Evolutionary conservation across 1,284 basidiomycete species (phyloP), one percentile per base, ranked within the genome.

Genomic region (Fomitopsis betulina): DNA sequence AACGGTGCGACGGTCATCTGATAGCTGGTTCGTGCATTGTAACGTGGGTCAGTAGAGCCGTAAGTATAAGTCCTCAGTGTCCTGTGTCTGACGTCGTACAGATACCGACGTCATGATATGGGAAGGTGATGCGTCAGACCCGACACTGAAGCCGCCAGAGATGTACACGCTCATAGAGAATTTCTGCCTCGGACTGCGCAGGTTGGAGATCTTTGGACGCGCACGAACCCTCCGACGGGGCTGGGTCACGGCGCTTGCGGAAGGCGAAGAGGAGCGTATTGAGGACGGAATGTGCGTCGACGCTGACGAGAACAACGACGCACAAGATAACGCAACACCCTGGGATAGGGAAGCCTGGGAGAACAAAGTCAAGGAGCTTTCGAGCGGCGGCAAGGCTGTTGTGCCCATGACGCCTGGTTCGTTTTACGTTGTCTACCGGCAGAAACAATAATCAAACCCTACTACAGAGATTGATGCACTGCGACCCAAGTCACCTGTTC

Each of bases 51-150:
- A 35, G 84, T 77, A 19, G 17, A 10, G 19, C 15, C 21, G 27
- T 52, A 4, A 25, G 19, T n/a, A 27, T 30, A 25, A n/a, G n/a
- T n/a, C n/a, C n/a, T n/a, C n/a, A 38, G 5, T 47, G 17, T n/a
- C 25, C 35, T 37, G 35, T 37, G 12, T n/a, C 53, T 38, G n/a
- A 43, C 30, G 32, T n/a, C 37, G 27, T 53, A n/a, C 53, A 65
- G 95, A 98, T 72, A 98, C 96, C 32, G 96, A 99, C 72, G 93
- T 98, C 5, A 90, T 98, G 62, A 86, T 99, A 17, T 98, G 95
- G 94, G 91, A 93, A 75, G 91, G 91, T 35, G 91, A 94, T 66
- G 73, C 86, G 54, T 72, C 80, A 0, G 93, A 95, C 72, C 87
- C 91, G 3, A 86, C 85, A 12, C 79, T 86, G 59, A 93, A 97